phyloP scores from a whole-genome alignment of 306 rosid species.

The Prunus campanulata region DNA sequence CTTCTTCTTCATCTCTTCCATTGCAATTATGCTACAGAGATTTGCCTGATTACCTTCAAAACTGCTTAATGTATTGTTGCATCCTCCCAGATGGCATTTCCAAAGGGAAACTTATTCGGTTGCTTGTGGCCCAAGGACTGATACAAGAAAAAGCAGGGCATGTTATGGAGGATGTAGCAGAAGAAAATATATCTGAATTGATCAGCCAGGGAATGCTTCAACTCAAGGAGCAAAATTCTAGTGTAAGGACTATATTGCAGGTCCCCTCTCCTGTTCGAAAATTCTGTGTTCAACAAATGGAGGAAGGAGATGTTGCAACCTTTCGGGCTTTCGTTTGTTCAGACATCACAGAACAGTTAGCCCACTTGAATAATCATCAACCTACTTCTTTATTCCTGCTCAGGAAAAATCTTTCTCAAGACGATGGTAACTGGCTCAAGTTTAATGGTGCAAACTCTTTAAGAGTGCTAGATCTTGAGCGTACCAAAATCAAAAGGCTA shows the following conservation, averaged over 20 bases:
- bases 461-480: conserved; percentile 24
- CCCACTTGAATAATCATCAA: conserved; percentile 2
- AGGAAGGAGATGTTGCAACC: conserved; percentile 14
- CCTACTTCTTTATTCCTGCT: conserved; percentile 20
- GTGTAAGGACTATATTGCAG: conserved; percentile 4
- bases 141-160: conserved; percentile 19
- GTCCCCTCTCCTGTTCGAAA: conserved; percentile 2
- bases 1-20: conserved; percentile 20
- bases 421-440: conserved; percentile 13
- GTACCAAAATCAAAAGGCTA: conserved; percentile 11
- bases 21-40: background rate
- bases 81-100: conserved; percentile 21
- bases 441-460: background rate
- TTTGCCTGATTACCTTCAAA: conserved; percentile 9
- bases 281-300: conserved; percentile 13
- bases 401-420: background rate
- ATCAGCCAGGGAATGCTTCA: conserved; percentile 19
- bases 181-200: conserved; percentile 17
- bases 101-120: conserved; percentile 22
- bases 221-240: background rate
- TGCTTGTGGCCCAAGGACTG: conserved; percentile 29
- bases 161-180: conserved; percentile 22
- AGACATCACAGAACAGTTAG: conserved; percentile 1
- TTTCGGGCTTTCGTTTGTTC: conserved; percentile 2
- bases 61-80: conserved; percentile 19